Evolutionary conservation across 805 yeast species (phyloP), one percentile per base, ranked within the genome.

Genomic region (Myxozyma mucilagina): DNA sequence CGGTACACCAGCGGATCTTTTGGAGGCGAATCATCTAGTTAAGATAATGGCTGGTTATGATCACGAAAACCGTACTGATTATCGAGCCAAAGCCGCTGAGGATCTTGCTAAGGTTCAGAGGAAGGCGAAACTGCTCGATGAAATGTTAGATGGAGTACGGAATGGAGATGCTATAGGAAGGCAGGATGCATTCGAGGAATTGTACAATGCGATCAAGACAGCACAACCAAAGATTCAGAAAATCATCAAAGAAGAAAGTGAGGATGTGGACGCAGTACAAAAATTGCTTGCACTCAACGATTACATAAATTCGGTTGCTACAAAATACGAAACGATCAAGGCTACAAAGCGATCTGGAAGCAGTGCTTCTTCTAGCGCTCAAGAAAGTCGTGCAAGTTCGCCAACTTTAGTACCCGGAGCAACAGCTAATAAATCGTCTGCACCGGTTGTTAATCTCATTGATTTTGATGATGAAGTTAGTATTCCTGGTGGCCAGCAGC

Each of bases 31-130:
- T 75, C 90, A 89, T 68, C 81, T 94, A 74, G 94, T 94, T 99
- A 91, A 93, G 73, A 85, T 94, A 68, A 91, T 94, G 97, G 96
- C 98, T 4, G 99, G 99, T 5, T 94, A 90, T 79, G 89, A 89
- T 73, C 90, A 89, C 70, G 97, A 91, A 72, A 84, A 85, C 63
- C 78, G 82, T 63, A 83, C 84, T 57, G 89, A 86, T 69, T 88
- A 90, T 66, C 85, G 84, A 70, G 89, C 88, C 59, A 84, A 88
- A 68, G 87, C 92, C 38, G 85, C 87, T 38, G 90, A 87, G 65
- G 98, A 94, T 71, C 79, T 94, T 56, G 90, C 88, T 51, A 87
- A 89, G 72, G 80, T 94, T 69, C 86, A 84, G 68, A 82, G 96
- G 59, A 94, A 94, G 75, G 89, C 90, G 13, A 96, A 89, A 66